Evolutionary conservation across 441 rosid genomes (phyloP), one percentile per base, ranked within the genome.

Genomic region (Bocquillonia castaneifolia): DNA sequence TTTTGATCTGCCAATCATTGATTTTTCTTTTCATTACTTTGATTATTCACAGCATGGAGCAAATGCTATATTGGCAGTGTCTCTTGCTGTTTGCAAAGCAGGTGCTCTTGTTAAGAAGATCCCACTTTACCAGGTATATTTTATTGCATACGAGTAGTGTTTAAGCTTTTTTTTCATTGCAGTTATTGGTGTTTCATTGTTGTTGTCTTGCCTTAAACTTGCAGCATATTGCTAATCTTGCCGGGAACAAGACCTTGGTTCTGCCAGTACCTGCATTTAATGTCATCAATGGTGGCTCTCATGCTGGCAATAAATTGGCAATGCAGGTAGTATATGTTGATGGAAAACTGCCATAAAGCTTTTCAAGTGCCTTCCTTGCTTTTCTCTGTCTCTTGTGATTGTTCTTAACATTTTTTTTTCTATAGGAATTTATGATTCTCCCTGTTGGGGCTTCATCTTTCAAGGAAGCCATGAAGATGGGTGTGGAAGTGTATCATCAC

Each of bases 401-500:
- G 29, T 17, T 52, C 10, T 17, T 18, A 32, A 61, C 20, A 14
- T 50, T 47, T 44, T 3, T 58, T 22, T 10, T 14, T 52, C 34
- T 77, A 36, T 78, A 93, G 96, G 98, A 93, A 74, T 93, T 93
- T 69, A 89, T 93, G 98, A 91, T 91, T 76, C 97, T 93, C 62
- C 98, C 97, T 67, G 83, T 85, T 7, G 94, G 97, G 37, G 98
- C 97, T 55, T 78, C 96, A 13, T 86, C 92, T 48, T 93, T 91
- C 81, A 88, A 81, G 66, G 95, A 93, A 81, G 93, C 97, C 78
- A 91, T 93, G 98, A 91, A 91, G 78, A 93, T 91, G 92, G 98
- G 97, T 59, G 91, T 84, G 47, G 97, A 93, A 80, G 91, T 91
- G 34, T 93, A 93, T 80, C 98, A 93, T 76, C 78, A 86, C 78